phyloP scores from a whole-genome alignment of 768 basidiomycete genomes.

The Collybia sordida region DNA sequence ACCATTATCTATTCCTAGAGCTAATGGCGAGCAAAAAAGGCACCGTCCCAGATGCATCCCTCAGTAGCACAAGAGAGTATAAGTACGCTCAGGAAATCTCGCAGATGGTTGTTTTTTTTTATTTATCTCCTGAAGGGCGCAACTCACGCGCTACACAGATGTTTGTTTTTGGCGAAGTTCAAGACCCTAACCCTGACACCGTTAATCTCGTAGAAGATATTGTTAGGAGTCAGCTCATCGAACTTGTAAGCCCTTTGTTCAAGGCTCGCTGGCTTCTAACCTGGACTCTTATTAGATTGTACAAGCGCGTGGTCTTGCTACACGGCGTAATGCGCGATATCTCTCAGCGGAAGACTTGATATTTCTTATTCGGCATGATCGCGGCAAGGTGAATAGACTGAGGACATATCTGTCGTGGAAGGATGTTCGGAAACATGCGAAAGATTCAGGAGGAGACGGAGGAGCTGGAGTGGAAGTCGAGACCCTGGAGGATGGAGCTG shows the following conservation, averaged over 20 bases:
- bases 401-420: constrained; percentile 96
- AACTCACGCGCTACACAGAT: constrained; percentile 48
- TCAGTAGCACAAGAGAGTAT: constrained; percentile 54
- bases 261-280: neutral
- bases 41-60: constrained; percentile 5
- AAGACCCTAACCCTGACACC: constrained; percentile 84
- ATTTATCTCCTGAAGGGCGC: constrained; percentile 1
- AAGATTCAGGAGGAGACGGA: constrained; percentile 83
- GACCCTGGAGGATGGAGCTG: constrained; percentile 78
- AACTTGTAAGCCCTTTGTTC: constrained; percentile 56
- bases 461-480: constrained; percentile 83
- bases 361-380: constrained; percentile 92
- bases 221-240: constrained; percentile 85
- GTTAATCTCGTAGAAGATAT: constrained; percentile 96
- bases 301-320: constrained; percentile 84
- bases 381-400: constrained; percentile 90
- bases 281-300: constrained; percentile 56
- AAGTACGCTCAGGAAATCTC: constrained; percentile 91
- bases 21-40: too few species aligned
- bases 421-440: constrained; percentile 93
- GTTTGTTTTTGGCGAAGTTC: constrained; percentile 97
- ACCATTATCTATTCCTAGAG: too few species aligned
- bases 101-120: constrained; percentile 68
- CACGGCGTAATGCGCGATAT: constrained; percentile 79
- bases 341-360: constrained; percentile 94